Percentiles rank a stretch among this genome's conserved stretches.
These are phyloP conservation scores for Tolypocladium album DNA, from an alignment of 2,329 filamentous ascomycete species.

Conservation along the genomic window DNA sequence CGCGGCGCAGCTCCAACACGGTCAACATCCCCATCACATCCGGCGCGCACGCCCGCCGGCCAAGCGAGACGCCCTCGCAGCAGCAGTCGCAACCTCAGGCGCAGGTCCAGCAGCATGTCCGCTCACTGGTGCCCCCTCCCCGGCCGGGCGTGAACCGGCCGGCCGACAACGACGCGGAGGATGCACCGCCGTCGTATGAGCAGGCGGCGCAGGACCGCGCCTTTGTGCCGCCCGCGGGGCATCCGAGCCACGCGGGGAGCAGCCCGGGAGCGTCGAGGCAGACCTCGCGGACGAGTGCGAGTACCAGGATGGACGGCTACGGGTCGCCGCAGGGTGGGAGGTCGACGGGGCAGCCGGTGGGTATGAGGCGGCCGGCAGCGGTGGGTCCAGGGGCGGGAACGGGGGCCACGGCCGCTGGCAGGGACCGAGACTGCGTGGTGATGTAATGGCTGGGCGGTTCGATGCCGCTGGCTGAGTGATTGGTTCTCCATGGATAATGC, in stretches of 20 bases:
- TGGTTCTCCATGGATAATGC: neutral
- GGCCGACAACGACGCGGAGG: constrained; percentile 30
- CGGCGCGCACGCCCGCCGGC: constrained; percentile 1
- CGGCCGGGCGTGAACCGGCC: constrained; percentile 24
- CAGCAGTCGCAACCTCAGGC: neutral
- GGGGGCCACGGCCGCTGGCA: constrained; percentile 2
- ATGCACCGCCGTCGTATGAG: constrained; percentile 48
- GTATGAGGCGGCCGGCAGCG: constrained; percentile 11
- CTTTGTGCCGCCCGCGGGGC: constrained; percentile 40
- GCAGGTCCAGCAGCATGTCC: constrained; percentile 23
- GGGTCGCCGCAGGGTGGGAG: neutral
- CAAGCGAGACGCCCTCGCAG: constrained; percentile 3
- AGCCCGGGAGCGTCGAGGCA: constrained; percentile 9
- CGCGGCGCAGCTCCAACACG: constrained; percentile 14
- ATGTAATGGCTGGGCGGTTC: constrained; percentile 24
- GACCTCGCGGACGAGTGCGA: constrained; percentile 1
- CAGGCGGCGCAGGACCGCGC: constrained; percentile 40
- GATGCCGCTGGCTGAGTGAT: neutral
- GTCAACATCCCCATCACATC: constrained; percentile 5
- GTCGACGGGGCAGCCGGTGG: constrained; percentile 6
- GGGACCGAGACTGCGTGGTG: constrained; percentile 31
- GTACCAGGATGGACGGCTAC: neutral
- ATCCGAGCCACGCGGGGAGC: constrained; percentile 37
- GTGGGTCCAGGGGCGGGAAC: constrained; percentile 12
- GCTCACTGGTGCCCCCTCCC: constrained; percentile 28